These are phyloP conservation scores for Vitis amurensis DNA, from an alignment of 164 flowering plant species.

Conservation along the genomic window DNA sequence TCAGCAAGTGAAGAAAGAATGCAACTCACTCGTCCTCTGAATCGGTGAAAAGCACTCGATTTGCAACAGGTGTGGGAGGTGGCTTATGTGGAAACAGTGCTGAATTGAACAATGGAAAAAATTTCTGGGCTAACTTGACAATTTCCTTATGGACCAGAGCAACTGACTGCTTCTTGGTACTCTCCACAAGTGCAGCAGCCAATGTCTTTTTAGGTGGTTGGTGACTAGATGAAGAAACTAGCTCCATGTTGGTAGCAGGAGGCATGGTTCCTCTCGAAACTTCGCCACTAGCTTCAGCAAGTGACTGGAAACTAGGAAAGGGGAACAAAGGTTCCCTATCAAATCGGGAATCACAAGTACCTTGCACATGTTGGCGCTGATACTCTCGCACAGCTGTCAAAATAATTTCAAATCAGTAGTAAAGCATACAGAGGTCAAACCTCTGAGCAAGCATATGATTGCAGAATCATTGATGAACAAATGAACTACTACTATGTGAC, in stretches of 20 bases:
- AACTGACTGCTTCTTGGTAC: slow-evolving; percentile 77
- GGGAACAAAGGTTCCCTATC: slow-evolving; percentile 77
- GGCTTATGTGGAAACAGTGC: slow-evolving; percentile 93
- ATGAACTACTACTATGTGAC: slow-evolving; percentile 10
- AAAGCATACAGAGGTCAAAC: slow-evolving; percentile 12
- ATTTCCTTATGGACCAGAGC: slow-evolving; percentile 78
- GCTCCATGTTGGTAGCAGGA: slow-evolving; percentile 11
- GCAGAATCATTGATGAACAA: slow-evolving; percentile 5
- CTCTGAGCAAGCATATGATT: slow-evolving; percentile 4
- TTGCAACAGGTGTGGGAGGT: slow-evolving; percentile 67
- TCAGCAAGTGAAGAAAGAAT: slow-evolving; percentile 5
- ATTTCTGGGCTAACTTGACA: slow-evolving; percentile 62
- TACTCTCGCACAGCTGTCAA: slow-evolving; percentile 58
- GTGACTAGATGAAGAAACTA: slow-evolving; percentile 30
- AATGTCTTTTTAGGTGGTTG: slow-evolving; percentile 65
- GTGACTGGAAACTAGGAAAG: slow-evolving; percentile 28
- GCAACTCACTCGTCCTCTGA: slow-evolving; percentile 92
- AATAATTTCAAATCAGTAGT: slow-evolving; percentile 15
- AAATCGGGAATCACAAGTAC: slow-evolving; percentile 26
- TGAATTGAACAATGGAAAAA: slow-evolving; percentile 78
- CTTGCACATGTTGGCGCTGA: slow-evolving; percentile 44
- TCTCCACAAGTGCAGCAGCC: slow-evolving; percentile 87
- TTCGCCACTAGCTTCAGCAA: slow-evolving; percentile 30
- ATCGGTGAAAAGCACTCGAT: slow-evolving; percentile 91
- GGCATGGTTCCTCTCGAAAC: slow-evolving; percentile 15